phyloP scores from a whole-genome alignment of 495 filamentous ascomycete species.

The Apiosordaria backusii region DNA sequence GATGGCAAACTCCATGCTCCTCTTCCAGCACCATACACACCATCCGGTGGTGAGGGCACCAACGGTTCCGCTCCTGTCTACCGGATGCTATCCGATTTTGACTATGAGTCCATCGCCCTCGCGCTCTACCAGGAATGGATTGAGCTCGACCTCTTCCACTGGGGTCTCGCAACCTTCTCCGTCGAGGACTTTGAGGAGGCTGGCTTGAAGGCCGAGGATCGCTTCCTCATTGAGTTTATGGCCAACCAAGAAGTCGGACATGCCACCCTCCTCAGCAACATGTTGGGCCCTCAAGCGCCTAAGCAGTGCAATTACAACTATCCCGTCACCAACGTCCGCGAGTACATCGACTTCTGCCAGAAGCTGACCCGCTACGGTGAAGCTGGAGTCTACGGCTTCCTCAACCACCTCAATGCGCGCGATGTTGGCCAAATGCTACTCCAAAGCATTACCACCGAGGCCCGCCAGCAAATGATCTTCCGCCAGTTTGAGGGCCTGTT shows the following conservation, averaged over 20 bases:
- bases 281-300: conserved; percentile 72
- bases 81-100: conserved; percentile 66
- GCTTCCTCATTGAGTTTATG: conserved; percentile 77
- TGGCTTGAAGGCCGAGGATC: conserved; percentile 65
- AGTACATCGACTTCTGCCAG: conserved; percentile 84
- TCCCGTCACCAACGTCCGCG: conserved; percentile 69
- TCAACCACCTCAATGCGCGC: conserved; percentile 74
- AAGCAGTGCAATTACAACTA: conserved; percentile 79
- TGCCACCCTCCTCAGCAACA: conserved; percentile 73
- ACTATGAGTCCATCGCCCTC: conserved; percentile 67
- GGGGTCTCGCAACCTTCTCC: conserved; percentile 68
- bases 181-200: conserved; percentile 65
- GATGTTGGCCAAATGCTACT: conserved; percentile 69
- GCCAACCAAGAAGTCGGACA: conserved; percentile 82
- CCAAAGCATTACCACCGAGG: conserved; percentile 78
- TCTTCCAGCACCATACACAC: conserved; percentile 69
- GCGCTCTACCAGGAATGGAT: conserved; percentile 82
- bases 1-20: conserved; percentile 64
- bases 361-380: conserved; percentile 81
- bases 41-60: conserved; percentile 74
- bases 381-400: conserved; percentile 78
- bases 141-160: conserved; percentile 83
- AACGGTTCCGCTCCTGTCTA: conserved; percentile 74
- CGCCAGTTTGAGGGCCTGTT: conserved; percentile 80
- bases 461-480: conserved; percentile 85